A percentile compares a stretch with the other conserved stretches of the same genome.
Evolutionary conservation across 805 yeast species (phyloP).

Genomic region (Candida maris): DNA sequence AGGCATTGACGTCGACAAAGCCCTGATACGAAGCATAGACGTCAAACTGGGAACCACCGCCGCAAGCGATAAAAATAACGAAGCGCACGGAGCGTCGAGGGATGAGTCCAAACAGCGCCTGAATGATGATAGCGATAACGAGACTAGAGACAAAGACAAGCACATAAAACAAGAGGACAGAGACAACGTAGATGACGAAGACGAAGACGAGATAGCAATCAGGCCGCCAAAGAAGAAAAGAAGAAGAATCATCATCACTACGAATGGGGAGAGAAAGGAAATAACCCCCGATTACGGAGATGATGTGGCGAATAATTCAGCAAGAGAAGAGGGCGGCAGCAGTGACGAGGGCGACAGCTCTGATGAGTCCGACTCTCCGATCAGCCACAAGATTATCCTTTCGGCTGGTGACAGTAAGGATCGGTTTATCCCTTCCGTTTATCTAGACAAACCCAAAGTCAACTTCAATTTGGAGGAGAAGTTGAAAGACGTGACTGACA

Average conservation of each 20-base stretch:
- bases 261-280: constrained; percentile 22
- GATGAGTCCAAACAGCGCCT: neutral
- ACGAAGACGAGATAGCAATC: constrained; percentile 19
- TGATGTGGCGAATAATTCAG: constrained; percentile 16
- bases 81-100: no score
- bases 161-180: constrained; percentile 2
- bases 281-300: constrained; percentile 12
- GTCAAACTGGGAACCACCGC: constrained; percentile 7
- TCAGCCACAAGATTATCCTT: constrained; percentile 1
- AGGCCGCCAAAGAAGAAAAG: constrained; percentile 19
- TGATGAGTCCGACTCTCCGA: constrained; percentile 5
- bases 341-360: constrained; percentile 8
- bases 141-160: neutral
- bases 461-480: constrained; percentile 21
- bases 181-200: constrained; percentile 10
- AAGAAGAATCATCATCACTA: constrained; percentile 17
- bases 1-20: constrained; percentile 26
- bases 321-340: constrained; percentile 2
- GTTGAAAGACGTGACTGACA: constrained; percentile 18
- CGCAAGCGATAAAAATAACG: neutral
- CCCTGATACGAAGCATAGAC: constrained; percentile 22
- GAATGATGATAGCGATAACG: neutral
- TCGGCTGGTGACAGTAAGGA: constrained; percentile 25
- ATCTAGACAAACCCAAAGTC: constrained; percentile 12
- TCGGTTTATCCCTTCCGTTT: constrained; percentile 43